Evolutionary conservation across 2,329 filamentous ascomycete species (phyloP), one percentile per base, ranked within the genome.

Genomic region (Colletotrichum echinochloae): DNA sequence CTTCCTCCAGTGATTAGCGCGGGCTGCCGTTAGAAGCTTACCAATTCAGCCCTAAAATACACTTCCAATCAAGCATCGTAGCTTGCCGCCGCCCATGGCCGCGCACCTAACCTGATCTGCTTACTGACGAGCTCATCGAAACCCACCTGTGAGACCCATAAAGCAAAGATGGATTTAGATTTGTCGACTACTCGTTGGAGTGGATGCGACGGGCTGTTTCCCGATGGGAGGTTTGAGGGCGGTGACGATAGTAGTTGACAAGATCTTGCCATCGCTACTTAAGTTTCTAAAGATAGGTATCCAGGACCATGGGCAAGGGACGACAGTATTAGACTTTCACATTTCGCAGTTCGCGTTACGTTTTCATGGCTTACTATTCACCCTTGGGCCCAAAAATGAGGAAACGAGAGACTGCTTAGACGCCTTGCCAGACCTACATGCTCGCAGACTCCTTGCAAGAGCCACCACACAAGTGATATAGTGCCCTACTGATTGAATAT

Each of bases 41-140:
- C 44, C 44, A 61, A 61, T 12, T 7, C 44, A 51, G 30, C 44
- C n/a, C 23, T 49, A 37, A 51, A 61, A 61, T 61, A 61, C 44
- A 51, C 30, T 61, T 37, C 59, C 57, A 62, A 62, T 54, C 26
- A 28, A 5, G 23, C n/a, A 23, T 11, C 33, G 46, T 37, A 63
- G 60, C 35, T 54, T 63, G 60, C 26, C 60, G 60, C 26, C 60
- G 28, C 60, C 37, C 33, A 12, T 51, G 39, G 23, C 33, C 35
- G 48, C 30, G 35, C 16, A 51, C 18, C 41, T 5, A 8, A 8
- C 26, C 14, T 20, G 26, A 41, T 20, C 30, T 41, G 26, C 20
- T n/a, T 49, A 30, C 26, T 9, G 39, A 59, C 11, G 18, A n/a
- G 26, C 12, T 30, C 26, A 12, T 46, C 16, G 9, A 33, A 30